Conservation (phyloP, 441 rosid species). For the Jatropha podagrica region DNA sequence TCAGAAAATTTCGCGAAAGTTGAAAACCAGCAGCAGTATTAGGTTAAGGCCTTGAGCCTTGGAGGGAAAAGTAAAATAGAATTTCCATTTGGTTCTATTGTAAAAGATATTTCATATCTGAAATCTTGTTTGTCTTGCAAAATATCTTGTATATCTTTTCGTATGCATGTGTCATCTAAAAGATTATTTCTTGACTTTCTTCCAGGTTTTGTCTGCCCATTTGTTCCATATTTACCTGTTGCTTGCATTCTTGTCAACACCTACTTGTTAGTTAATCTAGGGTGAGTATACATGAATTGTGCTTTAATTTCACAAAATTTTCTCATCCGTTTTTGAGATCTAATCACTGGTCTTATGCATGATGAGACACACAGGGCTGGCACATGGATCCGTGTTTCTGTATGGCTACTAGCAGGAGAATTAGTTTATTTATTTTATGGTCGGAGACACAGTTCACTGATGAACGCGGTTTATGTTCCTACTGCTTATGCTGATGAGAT, state of each 20-base stretch:
- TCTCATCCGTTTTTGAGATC: background rate
- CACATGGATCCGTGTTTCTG: conserved; percentile 68
- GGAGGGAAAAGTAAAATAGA: background rate
- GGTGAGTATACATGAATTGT: conserved; percentile 40
- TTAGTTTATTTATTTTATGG: conserved; percentile 58
- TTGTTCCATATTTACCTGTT: conserved; percentile 63
- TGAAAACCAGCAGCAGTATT: background rate
- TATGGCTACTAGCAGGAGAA: conserved; percentile 63
- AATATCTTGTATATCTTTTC: background rate
- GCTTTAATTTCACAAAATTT: background rate
- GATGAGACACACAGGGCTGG: conserved; percentile 35
- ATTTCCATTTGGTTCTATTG: too few relatives aligned
- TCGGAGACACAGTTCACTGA: conserved; percentile 55
- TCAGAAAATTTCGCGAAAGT: background rate
- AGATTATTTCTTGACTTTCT: background rate
- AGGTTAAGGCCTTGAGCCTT: background rate
- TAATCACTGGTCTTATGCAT: background rate
- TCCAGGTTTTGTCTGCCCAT: conserved; percentile 71
- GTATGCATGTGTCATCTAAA: background rate
- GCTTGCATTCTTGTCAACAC: conserved; percentile 68
- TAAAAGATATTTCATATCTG: background rate
- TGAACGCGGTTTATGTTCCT: conserved; percentile 43
- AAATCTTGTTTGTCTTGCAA: background rate
- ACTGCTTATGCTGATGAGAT: conserved; percentile 42
- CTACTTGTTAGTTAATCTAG: conserved; percentile 63